Conservation (phyloP, 345 rosid genomes). For the Brassica carinata region DNA sequence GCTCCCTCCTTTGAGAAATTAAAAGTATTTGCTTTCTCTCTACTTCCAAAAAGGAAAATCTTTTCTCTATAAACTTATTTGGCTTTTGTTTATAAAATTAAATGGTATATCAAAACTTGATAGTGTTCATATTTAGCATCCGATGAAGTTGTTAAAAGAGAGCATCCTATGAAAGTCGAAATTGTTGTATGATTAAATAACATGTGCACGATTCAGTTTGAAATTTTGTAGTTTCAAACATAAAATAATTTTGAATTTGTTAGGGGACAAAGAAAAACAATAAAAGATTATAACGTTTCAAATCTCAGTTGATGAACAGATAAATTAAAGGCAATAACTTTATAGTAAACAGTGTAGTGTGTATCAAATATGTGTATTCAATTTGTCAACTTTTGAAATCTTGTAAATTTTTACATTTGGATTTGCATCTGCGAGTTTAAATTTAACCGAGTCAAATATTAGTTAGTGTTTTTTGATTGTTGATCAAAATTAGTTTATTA, state of each 20-base stretch:
- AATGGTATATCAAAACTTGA: neutral
- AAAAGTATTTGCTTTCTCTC: conserved; percentile 16
- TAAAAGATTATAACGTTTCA: conserved; percentile 27
- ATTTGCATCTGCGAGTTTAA: too few relatives aligned
- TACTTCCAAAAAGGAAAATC: neutral
- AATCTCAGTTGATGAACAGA: conserved; percentile 24
- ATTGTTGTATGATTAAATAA: neutral
- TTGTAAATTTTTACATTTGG: too few relatives aligned
- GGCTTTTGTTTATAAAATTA: conserved; percentile 18
- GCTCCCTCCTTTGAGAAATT: conserved; percentile 32
- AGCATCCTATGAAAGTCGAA: conserved; percentile 20
- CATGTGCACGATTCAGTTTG: neutral
- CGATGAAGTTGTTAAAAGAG: neutral
- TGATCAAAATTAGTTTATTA: neutral
- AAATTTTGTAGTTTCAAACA: conserved; percentile 8
- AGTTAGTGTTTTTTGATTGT: neutral
- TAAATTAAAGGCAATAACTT: conserved; percentile 30
- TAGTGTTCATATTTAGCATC: neutral
- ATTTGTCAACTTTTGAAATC: neutral
- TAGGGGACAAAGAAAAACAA: conserved; percentile 22
- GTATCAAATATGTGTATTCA: conserved; percentile 2
- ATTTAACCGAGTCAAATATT: too few relatives aligned
- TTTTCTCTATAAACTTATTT: neutral
- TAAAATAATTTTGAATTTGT: conserved; percentile 27
- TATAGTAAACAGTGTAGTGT: conserved; percentile 32